Base-by-base conservation (phyloP, 345 rosid genomes). In the Gossypium raimondii region DNA sequence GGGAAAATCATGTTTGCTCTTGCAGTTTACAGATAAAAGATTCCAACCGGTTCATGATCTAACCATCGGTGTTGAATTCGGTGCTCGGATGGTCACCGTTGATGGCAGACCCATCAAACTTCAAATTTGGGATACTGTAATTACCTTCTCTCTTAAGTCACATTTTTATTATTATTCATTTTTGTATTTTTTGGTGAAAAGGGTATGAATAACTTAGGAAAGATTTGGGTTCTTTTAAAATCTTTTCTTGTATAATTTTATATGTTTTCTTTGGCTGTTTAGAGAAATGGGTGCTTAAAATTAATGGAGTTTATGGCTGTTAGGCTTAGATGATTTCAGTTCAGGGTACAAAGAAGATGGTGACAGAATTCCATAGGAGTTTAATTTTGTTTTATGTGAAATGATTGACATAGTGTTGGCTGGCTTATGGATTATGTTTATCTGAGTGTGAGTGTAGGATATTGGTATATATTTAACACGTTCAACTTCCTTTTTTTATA, bases 41-140 rank as follows among this genome's bases (percentile, higher is more conserved):
- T 56, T 56, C 22, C 60, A 56, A 18, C 60, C 60, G 60, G 60
- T 56, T 56, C 60, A 56, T 56, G 60, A 56, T 56, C 25, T 56
- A 56, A 56, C 60, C 60, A 56, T 56, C 27, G 60, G 60, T 18
- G 60, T 56, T 56, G 60, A 56, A 56, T 56, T 56, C 60, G 60
- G 60, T 56, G 60, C 60, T 56, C 60, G 60, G 60, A 56, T 56
- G 60, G 87, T 89, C 83, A 81, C 87, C 79, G 86, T 87, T 74
- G 90, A 86, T 11, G 78, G 77, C 57, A 82, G 86, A 16, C 89
- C 90, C 67, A 80, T 89, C 81, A 87, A 89, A 85, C 93, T 89
- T 9, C 91, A 89, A 76, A 89, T 89, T 79, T 89, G 91, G 91
- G 93, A 89, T 79, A 87, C 93, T 11, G 90, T 89, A 79, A 67